Evolutionary conservation across 208 protist species (phyloP).

Genomic region (Trypanosoma melophagium): DNA sequence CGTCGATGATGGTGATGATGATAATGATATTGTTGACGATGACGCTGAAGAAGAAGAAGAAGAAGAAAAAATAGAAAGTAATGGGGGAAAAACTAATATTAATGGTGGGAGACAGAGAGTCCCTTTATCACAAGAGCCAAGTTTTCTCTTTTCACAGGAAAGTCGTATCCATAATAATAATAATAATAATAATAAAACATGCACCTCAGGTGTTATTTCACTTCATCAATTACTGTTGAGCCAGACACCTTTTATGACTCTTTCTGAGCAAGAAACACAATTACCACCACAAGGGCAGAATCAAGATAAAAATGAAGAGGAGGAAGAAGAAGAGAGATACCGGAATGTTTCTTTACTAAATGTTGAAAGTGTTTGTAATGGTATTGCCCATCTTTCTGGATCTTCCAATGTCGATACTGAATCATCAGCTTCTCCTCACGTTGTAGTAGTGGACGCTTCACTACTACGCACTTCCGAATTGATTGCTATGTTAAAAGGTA

Average conservation of each 20-base stretch:
- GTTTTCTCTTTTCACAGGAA: slow-evolving; percentile 26
- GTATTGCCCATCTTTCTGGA: slow-evolving; percentile 14
- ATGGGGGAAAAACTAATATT: background rate
- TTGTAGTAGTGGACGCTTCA: slow-evolving; percentile 46
- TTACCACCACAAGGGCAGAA: background rate
- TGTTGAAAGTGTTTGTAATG: slow-evolving; percentile 13
- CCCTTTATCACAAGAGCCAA: slow-evolving; percentile 6
- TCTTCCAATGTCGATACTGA: background rate
- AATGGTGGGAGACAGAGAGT: background rate
- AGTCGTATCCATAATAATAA: background rate
- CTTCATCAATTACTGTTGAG: slow-evolving; percentile 46
- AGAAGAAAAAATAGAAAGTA: background rate
- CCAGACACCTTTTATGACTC: slow-evolving; percentile 27
- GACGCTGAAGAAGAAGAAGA: slow-evolving; percentile 3
- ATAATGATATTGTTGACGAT: background rate
- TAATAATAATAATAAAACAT: background rate
- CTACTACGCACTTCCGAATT: slow-evolving; percentile 42
- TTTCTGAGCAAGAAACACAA: background rate
- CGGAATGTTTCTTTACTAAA: background rate
- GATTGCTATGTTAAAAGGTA: slow-evolving; percentile 48
- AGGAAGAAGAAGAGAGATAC: background rate
- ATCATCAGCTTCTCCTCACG: slow-evolving; percentile 24
- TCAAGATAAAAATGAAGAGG: background rate
- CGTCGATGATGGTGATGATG: slow-evolving; percentile 4
- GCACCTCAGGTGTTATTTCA: slow-evolving; percentile 1